Base-by-base conservation (phyloP, 352 stramenopile species). In the Lagenidium giganteum region DNA sequence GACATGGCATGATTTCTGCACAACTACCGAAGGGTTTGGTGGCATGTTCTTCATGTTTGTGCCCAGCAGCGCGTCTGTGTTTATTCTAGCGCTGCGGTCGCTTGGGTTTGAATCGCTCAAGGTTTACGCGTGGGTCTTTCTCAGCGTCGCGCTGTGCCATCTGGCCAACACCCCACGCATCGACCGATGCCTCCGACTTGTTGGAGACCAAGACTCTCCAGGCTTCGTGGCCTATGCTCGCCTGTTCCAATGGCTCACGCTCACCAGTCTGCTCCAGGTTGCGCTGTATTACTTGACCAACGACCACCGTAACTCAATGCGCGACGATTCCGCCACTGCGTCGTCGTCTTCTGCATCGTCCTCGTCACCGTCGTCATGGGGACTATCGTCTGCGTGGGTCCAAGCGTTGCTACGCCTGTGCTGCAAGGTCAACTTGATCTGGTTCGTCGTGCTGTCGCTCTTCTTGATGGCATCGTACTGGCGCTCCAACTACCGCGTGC, bases 21-120 rank as follows among this genome's bases (percentile, higher is more conserved):
- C 24, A 0, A 45, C 54, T 4, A 37, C 54, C 5, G 54, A 64
- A 13, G 57, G 70, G 22, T 75, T 79, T 33, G 67, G 54, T 2
- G 57, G 61, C 11, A 64, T 63, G 1, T 72, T 75, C 34, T 73
- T 79, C 37, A 43, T 62, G 21, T 54, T 75, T 11, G 64, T 79
- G 14, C 67, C 67, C 5, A 56, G 55, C 28, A 63, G 61, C 8
- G 47, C 65, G 11, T 54, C 56, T 5, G 25, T 74, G 1, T 53
- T 74, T 14, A 42, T 70, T 11, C 41, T 67, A 16, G 53, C 51
- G 11, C 35, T 70, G 5, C 54, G 51, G 7, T 57, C 43, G 21
- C 55, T 76, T 41, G 48, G 64, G 14, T 70, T 67, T 48, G 53
- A 51, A 11, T 71, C 58, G 14, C 41, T 39, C 13, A 39, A 49